Conservation (phyloP, 306 rosid genomes). For the Vigna hirtella region DNA sequence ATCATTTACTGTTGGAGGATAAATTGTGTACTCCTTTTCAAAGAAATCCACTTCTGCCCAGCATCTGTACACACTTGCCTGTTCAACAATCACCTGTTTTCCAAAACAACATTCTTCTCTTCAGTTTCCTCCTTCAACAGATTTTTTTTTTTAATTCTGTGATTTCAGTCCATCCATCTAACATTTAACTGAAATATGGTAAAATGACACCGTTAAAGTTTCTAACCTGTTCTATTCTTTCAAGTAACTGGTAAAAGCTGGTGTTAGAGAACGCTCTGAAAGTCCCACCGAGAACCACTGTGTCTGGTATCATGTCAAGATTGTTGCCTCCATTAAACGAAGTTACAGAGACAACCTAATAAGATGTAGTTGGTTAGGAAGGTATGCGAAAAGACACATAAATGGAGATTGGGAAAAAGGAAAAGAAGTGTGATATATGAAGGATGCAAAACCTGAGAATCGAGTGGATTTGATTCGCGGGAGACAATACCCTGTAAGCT, state of each 20-base stretch:
- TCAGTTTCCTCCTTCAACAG: too few species aligned
- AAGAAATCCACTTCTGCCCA: slow-evolving; percentile 82
- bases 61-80: slow-evolving; percentile 85
- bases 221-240: slow-evolving; percentile 82
- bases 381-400: not conserved
- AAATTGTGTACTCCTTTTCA: slow-evolving; percentile 73
- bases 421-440: not conserved
- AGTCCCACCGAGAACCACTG: slow-evolving; percentile 85
- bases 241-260: slow-evolving; percentile 78
- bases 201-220: not conserved
- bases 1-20: slow-evolving; percentile 91
- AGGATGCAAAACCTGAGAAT: slow-evolving; percentile 71
- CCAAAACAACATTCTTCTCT: not conserved
- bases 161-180: not conserved
- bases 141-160: too few species aligned
- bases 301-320: slow-evolving; percentile 73
- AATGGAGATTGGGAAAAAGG: not conserved
- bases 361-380: slow-evolving; percentile 11
- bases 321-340: slow-evolving; percentile 79
- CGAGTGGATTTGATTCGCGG: slow-evolving; percentile 91
- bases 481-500: slow-evolving; percentile 96
- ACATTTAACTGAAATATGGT: too few species aligned
- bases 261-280: slow-evolving; percentile 93
- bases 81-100: slow-evolving; percentile 85
- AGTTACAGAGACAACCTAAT: slow-evolving; percentile 86